Percentiles rank a stretch among this genome's conserved stretches.
These are phyloP conservation scores for Paspalum vaginatum DNA, from an alignment of 176 grass and related monocot species.

Conservation along the genomic window DNA sequence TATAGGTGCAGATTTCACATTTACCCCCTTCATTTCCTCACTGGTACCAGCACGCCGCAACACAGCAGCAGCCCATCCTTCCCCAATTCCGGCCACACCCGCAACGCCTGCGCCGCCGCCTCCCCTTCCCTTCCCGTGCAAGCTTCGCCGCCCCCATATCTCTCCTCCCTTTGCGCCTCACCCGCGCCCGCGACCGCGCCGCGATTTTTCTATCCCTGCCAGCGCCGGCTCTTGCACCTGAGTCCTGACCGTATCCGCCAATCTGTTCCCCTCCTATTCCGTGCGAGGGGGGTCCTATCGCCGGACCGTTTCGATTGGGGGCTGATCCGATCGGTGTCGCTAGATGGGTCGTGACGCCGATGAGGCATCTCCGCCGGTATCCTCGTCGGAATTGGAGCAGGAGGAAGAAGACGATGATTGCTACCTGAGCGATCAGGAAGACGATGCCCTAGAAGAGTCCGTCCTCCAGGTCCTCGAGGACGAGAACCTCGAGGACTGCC, in stretches of 20 bases:
- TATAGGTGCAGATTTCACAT: constrained; percentile 14
- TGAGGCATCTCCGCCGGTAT: constrained; percentile 40
- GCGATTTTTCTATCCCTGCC: neutral
- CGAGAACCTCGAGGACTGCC: constrained; percentile 69
- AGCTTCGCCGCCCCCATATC: neutral
- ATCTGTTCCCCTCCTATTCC: constrained; percentile 28
- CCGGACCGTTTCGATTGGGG: constrained; percentile 33
- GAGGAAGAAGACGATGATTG: constrained; percentile 74
- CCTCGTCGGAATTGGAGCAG: constrained; percentile 64
- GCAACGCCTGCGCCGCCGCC: constrained; percentile 21
- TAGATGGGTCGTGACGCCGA: constrained; percentile 50
- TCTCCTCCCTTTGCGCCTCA: neutral
- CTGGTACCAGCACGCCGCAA: neutral
- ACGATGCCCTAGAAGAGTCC: constrained; percentile 73
- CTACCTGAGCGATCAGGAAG: constrained; percentile 87
- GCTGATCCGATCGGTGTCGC: constrained; percentile 47
- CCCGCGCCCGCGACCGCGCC: neutral
- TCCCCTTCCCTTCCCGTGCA: constrained; percentile 14
- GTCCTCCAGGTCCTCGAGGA: constrained; percentile 78
- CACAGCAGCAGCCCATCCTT: constrained; percentile 31
- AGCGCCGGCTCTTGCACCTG: neutral
- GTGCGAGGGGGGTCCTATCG: neutral
- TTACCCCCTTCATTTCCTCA: constrained; percentile 1
- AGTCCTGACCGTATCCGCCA: constrained; percentile 2
- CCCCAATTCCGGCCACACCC: constrained; percentile 41